Evolutionary conservation across 805 yeast genomes (phyloP), one percentile per base, ranked within the genome.

Genomic region (Cyberlindnera maritima): DNA sequence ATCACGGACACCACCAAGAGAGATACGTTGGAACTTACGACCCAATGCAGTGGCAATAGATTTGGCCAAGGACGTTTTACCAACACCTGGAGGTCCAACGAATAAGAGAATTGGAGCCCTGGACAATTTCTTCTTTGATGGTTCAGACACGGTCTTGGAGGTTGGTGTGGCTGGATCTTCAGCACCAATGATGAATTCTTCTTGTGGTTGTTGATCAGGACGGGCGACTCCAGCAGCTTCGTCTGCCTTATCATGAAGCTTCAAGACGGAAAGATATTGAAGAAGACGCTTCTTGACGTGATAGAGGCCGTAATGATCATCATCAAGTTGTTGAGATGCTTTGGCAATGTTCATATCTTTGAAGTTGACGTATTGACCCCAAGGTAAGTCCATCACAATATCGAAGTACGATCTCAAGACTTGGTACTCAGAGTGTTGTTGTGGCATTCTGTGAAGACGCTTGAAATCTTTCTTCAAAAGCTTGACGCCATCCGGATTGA

Each of bases 1-100:
- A 60, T 89, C 96, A 53, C 85, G 82, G 37, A 89, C 78, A 34
- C 97, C 97, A 23, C 96, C 97, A 2, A 89, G 74, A 2, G 95
- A 85, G 15, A 89, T 75, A 36, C 96, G 72, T 62, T 88, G 92
- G 63, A 88, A 85, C 49, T 80, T 78, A 39, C 95, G 74, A 0
- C 86, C 83, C 47, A 89, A 66, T 5, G 92, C 80, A 11, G 72
- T 67, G 1, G 96, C 96, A 40, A 89, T 79, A 0, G 95, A 85
- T 59, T 81, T 81, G 4, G 96, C 96, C 47, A 89, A 70, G 1
- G 94, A 84, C 0, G 97, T 89, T 63, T 89, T 89, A 25, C 97
- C 97, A 13, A 88, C 94, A 32, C 97, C 97, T 0, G 96, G 97
- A 11, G 96, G 96, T 0, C 96, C 97, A 6, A 88, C 88, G 47